A percentile compares a stretch with the other conserved stretches of the same genome.
These are phyloP conservation scores for Podaxis sp. DNA, from an alignment of 768 basidiomycete species.

Conservation along the genomic window DNA sequence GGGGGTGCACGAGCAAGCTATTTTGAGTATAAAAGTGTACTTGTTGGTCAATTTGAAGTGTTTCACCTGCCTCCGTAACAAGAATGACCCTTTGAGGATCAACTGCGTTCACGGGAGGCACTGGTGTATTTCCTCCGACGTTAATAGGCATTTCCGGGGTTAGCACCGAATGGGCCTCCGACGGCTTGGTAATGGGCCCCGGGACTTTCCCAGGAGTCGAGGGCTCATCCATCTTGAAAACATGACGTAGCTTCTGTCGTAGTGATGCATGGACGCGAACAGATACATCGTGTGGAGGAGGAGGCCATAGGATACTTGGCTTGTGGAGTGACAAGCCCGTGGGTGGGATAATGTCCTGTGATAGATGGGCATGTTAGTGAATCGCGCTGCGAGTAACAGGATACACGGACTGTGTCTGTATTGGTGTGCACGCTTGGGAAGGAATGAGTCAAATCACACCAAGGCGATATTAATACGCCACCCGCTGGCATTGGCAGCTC, in stretches of 20 bases:
- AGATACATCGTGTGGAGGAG: slow-evolving; percentile 65
- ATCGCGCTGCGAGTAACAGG: neutral
- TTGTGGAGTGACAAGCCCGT: slow-evolving; percentile 79
- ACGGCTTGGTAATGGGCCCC: neutral
- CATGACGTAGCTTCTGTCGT: slow-evolving; percentile 60
- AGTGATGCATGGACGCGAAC: slow-evolving; percentile 55
- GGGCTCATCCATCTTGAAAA: slow-evolving; percentile 37
- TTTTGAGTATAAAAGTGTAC: slow-evolving; percentile 89
- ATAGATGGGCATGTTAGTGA: neutral
- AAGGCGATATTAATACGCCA: slow-evolving; percentile 87
- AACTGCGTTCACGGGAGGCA: slow-evolving; percentile 37
- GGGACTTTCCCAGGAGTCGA: slow-evolving; percentile 20
- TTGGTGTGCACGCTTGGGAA: slow-evolving; percentile 89
- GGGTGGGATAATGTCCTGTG: slow-evolving; percentile 76
- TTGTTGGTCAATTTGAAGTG: slow-evolving; percentile 59
- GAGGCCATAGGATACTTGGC: slow-evolving; percentile 79
- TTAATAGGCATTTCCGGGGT: slow-evolving; percentile 34
- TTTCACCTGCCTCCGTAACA: slow-evolving; percentile 48
- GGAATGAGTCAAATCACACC: slow-evolving; percentile 91
- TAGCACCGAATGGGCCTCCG: neutral
- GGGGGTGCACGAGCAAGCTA: slow-evolving; percentile 71
- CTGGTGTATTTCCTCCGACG: slow-evolving; percentile 46
- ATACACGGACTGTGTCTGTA: slow-evolving; percentile 66
- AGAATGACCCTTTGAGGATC: slow-evolving; percentile 47
- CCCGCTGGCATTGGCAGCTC: slow-evolving; percentile 85